Percentiles rank a stretch among this genome's conserved stretches.
phyloP scores from a whole-genome alignment of 768 basidiomycete genomes.

The Candolleomyces efflorescens region DNA sequence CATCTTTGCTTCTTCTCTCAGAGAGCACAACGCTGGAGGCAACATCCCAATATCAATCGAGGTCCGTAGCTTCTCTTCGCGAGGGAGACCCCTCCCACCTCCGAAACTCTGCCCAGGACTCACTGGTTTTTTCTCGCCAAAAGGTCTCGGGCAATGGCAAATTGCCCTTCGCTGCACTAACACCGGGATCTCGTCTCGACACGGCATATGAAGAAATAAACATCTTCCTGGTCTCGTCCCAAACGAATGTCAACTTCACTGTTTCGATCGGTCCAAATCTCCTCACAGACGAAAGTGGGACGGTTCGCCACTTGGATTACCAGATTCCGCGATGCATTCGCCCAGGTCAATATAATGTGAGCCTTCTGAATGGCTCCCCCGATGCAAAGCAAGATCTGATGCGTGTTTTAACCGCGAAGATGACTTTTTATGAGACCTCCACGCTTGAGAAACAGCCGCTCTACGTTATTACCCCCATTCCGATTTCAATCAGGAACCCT shows the following conservation, averaged over 20 bases:
- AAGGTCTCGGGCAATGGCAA: slow-evolving; percentile 43
- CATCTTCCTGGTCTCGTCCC: slow-evolving; percentile 39
- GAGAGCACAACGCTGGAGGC: slow-evolving; percentile 24
- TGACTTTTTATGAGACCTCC: slow-evolving; percentile 43
- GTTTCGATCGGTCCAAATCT: slow-evolving; percentile 32
- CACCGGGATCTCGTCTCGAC: slow-evolving; percentile 27
- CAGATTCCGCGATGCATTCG: slow-evolving; percentile 38
- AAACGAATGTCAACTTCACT: slow-evolving; percentile 34
- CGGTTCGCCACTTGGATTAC: slow-evolving; percentile 34
- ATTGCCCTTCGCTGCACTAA: slow-evolving; percentile 28
- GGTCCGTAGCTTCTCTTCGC: slow-evolving; percentile 11
- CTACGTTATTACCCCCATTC: slow-evolving; percentile 39
- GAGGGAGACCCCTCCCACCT: not conserved
- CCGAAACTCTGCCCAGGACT: not conserved
- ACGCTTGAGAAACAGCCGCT: slow-evolving; percentile 25
- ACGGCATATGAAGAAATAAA: slow-evolving; percentile 36
- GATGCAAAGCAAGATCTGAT: not conserved
- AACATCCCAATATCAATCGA: slow-evolving; percentile 25
- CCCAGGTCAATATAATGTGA: slow-evolving; percentile 40
- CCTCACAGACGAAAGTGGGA: slow-evolving; percentile 34
- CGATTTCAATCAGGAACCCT: slow-evolving; percentile 29
- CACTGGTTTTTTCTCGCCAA: not conserved
- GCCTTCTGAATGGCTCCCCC: not conserved
- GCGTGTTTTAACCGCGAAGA: slow-evolving; percentile 18
- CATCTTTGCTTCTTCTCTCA: slow-evolving; percentile 6